A percentile compares a stretch with the other conserved stretches of the same genome.
phyloP scores from a whole-genome alignment of 2,329 filamentous ascomycete species.

The Epichloe glyceriae region DNA sequence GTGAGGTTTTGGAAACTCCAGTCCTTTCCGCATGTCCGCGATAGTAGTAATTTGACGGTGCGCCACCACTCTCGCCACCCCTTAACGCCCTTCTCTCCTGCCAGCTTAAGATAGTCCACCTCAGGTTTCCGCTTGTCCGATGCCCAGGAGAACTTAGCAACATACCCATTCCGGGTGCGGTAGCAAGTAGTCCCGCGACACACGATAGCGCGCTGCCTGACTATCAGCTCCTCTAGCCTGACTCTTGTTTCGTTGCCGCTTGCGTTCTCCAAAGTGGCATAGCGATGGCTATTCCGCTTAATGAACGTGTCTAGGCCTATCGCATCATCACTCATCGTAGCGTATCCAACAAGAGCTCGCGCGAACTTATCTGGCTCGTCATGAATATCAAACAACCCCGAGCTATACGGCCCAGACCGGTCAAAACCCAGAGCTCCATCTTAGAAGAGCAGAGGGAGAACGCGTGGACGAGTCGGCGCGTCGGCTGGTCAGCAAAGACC shows the following conservation, averaged over 20 bases:
- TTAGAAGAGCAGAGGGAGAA: constrained; percentile 6
- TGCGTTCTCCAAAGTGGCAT: constrained; percentile 2
- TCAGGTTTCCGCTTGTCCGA: constrained; percentile 6
- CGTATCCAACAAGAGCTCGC: constrained; percentile 9
- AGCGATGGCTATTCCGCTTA: not conserved
- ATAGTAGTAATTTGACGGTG: constrained; percentile 8
- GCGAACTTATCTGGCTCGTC: constrained; percentile 9
- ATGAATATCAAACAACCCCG: constrained; percentile 9
- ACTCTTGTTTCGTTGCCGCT: constrained; percentile 1
- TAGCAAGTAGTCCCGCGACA: constrained; percentile 11
- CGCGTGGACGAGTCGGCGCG: constrained; percentile 11
- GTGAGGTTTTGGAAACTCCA: constrained; percentile 3
- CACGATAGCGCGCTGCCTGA: constrained; percentile 7
- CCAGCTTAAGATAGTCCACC: constrained; percentile 8
- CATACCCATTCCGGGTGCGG: not conserved
- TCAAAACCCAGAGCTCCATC: constrained; percentile 14
- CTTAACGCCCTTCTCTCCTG: constrained; percentile 7
- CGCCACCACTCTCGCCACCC: constrained; percentile 8
- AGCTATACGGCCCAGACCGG: constrained; percentile 11
- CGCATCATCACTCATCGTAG: constrained; percentile 8
- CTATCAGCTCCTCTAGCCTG: constrained; percentile 5
- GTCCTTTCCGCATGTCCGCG: constrained; percentile 5
- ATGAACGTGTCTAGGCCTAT: constrained; percentile 9
- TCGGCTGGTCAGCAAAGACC: constrained; percentile 10
- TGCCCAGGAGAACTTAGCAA: constrained; percentile 11